Percentiles rank a stretch among this genome's conserved stretches.
These are phyloP conservation scores for Fusarium buharicum DNA, from an alignment of 2,329 filamentous ascomycete species.

Conservation along the genomic window DNA sequence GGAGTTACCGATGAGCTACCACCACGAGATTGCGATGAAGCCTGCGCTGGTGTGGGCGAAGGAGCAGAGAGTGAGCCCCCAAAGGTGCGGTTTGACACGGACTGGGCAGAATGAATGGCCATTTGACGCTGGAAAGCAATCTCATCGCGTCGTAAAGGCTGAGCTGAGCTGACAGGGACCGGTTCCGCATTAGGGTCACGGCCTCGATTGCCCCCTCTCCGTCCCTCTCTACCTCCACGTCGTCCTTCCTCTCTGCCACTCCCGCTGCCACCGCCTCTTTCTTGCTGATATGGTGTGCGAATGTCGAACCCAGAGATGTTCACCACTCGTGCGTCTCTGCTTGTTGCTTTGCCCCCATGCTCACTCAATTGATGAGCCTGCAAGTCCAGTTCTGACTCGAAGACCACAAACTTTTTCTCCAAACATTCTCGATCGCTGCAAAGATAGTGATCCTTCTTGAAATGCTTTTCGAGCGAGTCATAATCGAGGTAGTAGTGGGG, in stretches of 20 bases:
- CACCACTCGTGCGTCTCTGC: slow-evolving; percentile 84
- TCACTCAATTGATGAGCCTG: slow-evolving; percentile 90
- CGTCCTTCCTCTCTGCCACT: slow-evolving; percentile 55
- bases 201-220: slow-evolving; percentile 67
- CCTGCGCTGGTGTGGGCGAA: slow-evolving; percentile 39
- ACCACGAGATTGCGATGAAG: slow-evolving; percentile 40
- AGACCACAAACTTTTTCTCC: slow-evolving; percentile 98
- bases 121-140: slow-evolving; percentile 91
- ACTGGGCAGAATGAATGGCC: slow-evolving; percentile 89
- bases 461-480: slow-evolving; percentile 85
- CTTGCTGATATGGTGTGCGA: slow-evolving; percentile 75
- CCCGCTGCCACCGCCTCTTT: slow-evolving; percentile 57
- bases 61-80: slow-evolving; percentile 77
- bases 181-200: slow-evolving; percentile 89
- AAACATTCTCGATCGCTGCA: slow-evolving; percentile 87
- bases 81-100: slow-evolving; percentile 81
- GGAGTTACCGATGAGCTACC: slow-evolving; percentile 41
- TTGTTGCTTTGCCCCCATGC: slow-evolving; percentile 86
- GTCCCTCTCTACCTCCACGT: slow-evolving; percentile 63
- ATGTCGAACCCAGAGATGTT: slow-evolving; percentile 89
- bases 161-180: slow-evolving; percentile 78
- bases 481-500: slow-evolving; percentile 95
- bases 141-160: slow-evolving; percentile 85
- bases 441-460: slow-evolving; percentile 85
- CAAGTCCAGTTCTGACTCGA: slow-evolving; percentile 92